Base-by-base conservation (phyloP, 768 basidiomycete species). In the Punctularia strigosozonata region DNA sequence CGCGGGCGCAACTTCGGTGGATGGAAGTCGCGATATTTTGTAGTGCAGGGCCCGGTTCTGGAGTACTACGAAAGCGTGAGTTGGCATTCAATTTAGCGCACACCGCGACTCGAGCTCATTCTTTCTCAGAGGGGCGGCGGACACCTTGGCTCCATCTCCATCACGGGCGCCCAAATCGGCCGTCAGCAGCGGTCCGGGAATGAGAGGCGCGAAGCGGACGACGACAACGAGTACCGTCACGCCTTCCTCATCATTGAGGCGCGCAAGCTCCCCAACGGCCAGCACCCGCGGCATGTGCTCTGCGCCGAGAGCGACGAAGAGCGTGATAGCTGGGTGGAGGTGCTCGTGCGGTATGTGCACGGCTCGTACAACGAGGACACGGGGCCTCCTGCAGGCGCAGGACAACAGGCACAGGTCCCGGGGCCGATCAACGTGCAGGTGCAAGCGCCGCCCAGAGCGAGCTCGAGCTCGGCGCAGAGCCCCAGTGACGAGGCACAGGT, bases 1-100 rank as follows among this genome's bases (percentile, higher is more conserved):
- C 73, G 90, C 42, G 92, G 92, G 17, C 90, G 97, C 65, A 95
- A 89, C 52, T 97, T 98, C 60, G 95, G 95, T 32, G 91, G 94
- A 2, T 92, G 89, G 94, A 92, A 94, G 55, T 89, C 89, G 19
- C 72, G 95, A 31, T 99, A 80, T 59, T 98, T 98, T 51, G 89
- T 97, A 6, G 67, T 97, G 19, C 82, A 88, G 57, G 90, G 92
- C 0, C 80, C 88, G 3, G 73, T 83, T 2, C 68, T 98, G 37
- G 88, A 94, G 52, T 99, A 98, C 59, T 99, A 86, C 50, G 95
- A 98, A 61, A 80, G 77, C 51, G 94, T 97, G 60, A 64, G 90
- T 75, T 25, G 30, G 25, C 40, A 20, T 14, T 23, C n/a, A n/a
- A n/a, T 14, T 32, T 36, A 31, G 17, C 36, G 35, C 46, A 30